Evolutionary conservation across 2,329 filamentous ascomycete species (phyloP).

Genomic region (Bretziella fagacearum): DNA sequence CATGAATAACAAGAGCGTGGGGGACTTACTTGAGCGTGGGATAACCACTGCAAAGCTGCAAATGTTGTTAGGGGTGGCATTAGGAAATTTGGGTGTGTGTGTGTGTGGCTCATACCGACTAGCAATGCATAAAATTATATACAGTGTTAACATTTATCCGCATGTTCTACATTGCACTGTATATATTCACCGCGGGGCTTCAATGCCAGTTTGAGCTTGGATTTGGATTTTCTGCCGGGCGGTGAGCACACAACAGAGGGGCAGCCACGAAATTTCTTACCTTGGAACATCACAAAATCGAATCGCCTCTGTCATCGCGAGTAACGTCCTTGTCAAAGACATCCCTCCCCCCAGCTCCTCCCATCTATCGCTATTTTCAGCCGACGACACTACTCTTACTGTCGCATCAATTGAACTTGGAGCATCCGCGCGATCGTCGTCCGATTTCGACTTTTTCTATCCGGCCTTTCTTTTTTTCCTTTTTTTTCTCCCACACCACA

Average conservation of each 20-base stretch:
- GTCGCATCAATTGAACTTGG: background rate
- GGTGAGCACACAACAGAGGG: constrained; percentile 13
- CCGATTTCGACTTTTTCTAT: background rate
- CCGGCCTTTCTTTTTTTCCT: background rate
- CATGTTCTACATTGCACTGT: too few relatives aligned
- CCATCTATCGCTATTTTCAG: background rate
- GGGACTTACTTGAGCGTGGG: constrained; percentile 9
- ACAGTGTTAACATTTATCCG: too few relatives aligned
- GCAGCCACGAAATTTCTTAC: constrained; percentile 15
- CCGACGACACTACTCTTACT: background rate
- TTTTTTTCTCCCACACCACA: constrained; percentile 5
- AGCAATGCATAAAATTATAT: too few relatives aligned
- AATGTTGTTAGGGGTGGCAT: constrained; percentile 2
- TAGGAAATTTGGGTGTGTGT: constrained; percentile 5
- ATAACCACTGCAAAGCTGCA: constrained; percentile 2
- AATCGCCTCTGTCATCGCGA: constrained; percentile 11
- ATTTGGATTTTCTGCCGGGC: constrained; percentile 13
- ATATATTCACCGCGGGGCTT: constrained; percentile 7
- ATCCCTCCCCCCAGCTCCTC: background rate
- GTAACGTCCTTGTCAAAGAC: constrained; percentile 5
- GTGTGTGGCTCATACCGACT: too few relatives aligned
- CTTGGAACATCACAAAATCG: constrained; percentile 12
- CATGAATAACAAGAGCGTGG: constrained; percentile 10
- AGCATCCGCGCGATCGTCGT: background rate
- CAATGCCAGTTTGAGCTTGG: background rate